These are phyloP conservation scores for Exophiala sp. DNA, from an alignment of 2,329 filamentous ascomycete species.

Conservation along the genomic window DNA sequence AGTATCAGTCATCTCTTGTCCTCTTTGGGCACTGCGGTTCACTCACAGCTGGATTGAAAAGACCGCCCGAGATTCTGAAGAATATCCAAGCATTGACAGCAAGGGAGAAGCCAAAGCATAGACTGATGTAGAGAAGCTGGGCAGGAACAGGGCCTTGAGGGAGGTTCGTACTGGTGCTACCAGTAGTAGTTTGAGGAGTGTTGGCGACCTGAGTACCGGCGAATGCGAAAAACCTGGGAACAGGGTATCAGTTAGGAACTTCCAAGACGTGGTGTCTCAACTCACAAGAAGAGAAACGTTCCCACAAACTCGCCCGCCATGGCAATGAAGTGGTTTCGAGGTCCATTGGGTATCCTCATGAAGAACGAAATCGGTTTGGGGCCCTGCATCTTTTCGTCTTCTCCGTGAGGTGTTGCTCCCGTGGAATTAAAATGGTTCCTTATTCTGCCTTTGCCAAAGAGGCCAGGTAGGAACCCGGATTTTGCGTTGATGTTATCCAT, in stretches of 20 bases:
- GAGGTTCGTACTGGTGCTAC: slow-evolving; percentile 26
- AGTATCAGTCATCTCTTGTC: slow-evolving; percentile 8
- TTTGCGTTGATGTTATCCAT: slow-evolving; percentile 27
- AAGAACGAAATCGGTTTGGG: slow-evolving; percentile 19
- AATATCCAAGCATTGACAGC: slow-evolving; percentile 55
- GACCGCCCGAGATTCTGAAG: slow-evolving; percentile 50
- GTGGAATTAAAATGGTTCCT: slow-evolving; percentile 12
- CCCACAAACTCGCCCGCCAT: slow-evolving; percentile 51
- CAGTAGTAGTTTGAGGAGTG: slow-evolving; percentile 34
- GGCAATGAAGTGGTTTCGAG: slow-evolving; percentile 46
- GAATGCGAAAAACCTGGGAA: slow-evolving; percentile 44
- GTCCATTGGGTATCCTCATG: slow-evolving; percentile 31
- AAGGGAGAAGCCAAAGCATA: slow-evolving; percentile 47
- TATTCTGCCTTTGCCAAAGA: slow-evolving; percentile 16
- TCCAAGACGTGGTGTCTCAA: background rate
- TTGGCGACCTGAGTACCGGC: slow-evolving; percentile 48
- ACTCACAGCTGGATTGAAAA: slow-evolving; percentile 51
- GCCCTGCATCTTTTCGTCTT: slow-evolving; percentile 22
- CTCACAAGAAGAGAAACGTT: slow-evolving; percentile 45
- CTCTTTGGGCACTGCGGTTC: background rate
- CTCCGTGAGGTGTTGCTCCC: slow-evolving; percentile 9
- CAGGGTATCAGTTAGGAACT: background rate
- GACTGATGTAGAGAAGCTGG: slow-evolving; percentile 41
- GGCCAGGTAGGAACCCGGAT: slow-evolving; percentile 23
- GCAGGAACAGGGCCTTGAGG: slow-evolving; percentile 33